phyloP scores from a whole-genome alignment of 306 rosid species.

The Lablab purpureus region DNA sequence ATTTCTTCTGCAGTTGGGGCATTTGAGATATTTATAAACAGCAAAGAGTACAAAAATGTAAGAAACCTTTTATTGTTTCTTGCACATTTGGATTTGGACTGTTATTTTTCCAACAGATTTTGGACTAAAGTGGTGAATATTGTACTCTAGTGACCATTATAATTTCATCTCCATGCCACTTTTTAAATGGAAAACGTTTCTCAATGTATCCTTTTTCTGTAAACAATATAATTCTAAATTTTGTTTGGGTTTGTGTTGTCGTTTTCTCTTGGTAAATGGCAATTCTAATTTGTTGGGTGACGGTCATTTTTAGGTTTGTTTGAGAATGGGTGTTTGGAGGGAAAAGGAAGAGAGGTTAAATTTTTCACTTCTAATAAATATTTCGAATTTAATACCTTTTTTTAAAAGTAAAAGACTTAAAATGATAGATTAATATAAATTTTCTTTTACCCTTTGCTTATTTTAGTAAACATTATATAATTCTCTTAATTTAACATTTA shows the following conservation, averaged over 20 bases:
- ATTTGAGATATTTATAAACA: conserved; percentile 66
- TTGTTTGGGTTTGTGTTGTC: conserved; percentile 30
- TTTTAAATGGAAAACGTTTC: conserved; percentile 1
- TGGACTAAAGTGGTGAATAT: conserved; percentile 31
- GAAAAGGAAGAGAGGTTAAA: neutral
- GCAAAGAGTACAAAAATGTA: conserved; percentile 87
- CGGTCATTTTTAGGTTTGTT: conserved; percentile 21
- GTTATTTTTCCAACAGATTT: conserved; percentile 32
- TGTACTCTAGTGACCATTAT: conserved; percentile 1
- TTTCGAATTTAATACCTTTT: neutral
- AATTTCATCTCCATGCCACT: conserved; percentile 6
- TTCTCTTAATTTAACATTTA: neutral
- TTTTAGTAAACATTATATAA: neutral
- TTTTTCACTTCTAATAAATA: neutral
- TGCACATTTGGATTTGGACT: conserved; percentile 6
- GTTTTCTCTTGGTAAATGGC: conserved; percentile 23
- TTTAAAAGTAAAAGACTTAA: neutral
- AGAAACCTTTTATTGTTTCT: conserved; percentile 50
- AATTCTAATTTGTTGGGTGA: conserved; percentile 5
- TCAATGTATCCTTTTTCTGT: conserved; percentile 16
- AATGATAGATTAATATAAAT: neutral
- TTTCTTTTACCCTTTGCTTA: neutral
- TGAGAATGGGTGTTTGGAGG: neutral
- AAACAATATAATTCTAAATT: conserved; percentile 22
- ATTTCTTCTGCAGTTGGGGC: conserved; percentile 72